These are phyloP conservation scores for Rusavskia elegans DNA, from an alignment of 495 filamentous ascomycete species.

Conservation along the genomic window DNA sequence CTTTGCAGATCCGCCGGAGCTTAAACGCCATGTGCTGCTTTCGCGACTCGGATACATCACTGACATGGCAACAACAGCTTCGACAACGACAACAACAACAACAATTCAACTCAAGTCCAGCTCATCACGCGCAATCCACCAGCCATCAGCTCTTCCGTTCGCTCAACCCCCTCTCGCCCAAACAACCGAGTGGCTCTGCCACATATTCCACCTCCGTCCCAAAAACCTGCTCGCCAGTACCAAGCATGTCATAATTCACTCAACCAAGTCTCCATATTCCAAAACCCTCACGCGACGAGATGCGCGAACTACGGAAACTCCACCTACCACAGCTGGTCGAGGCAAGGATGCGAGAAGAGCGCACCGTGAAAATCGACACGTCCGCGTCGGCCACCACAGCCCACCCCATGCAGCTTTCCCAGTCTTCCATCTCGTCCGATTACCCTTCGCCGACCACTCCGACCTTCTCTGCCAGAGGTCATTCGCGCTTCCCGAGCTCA, in stretches of 20 bases:
- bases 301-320: conserved; percentile 13
- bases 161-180: background rate
- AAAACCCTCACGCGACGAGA: background rate
- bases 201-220: background rate
- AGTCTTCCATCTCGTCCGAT: conserved; percentile 12
- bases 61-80: background rate
- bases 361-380: conserved; percentile 2
- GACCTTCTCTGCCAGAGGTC: conserved; percentile 12
- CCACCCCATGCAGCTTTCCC: conserved; percentile 7
- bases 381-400: background rate
- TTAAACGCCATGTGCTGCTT: background rate
- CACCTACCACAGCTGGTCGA: conserved; percentile 14
- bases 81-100: background rate
- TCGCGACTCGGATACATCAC: background rate
- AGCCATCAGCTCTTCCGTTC: background rate
- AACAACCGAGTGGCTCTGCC: background rate
- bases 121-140: background rate
- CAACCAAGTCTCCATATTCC: background rate
- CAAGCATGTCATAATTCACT: background rate
- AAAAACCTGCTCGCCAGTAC: background rate
- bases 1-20: background rate
- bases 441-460: conserved; percentile 10
- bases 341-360: conserved; percentile 6
- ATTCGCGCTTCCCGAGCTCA: conserved; percentile 30
- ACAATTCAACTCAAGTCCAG: background rate